Evolutionary conservation across 305 asterid species (phyloP).

Genomic region (Ilex paraguariensis): DNA sequence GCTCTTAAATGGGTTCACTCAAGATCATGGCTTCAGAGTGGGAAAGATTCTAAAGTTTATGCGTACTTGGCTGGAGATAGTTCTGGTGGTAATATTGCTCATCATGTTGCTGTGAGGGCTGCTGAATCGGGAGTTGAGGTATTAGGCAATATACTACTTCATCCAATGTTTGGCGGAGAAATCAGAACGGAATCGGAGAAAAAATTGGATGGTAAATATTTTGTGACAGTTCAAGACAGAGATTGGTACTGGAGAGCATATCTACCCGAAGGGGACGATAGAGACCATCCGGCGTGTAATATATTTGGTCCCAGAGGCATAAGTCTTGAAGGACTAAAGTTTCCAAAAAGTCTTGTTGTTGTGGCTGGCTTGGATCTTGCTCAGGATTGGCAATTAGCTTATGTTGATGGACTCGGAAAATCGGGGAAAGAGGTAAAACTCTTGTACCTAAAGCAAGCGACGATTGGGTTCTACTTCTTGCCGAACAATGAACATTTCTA

Average conservation of each 20-base stretch:
- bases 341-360: slow-evolving; percentile 61
- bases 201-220: slow-evolving; percentile 66
- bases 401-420: slow-evolving; percentile 55
- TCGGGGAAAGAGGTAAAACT: slow-evolving; percentile 51
- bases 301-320: slow-evolving; percentile 66
- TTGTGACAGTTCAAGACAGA: slow-evolving; percentile 68
- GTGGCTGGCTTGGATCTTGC: slow-evolving; percentile 83
- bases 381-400: slow-evolving; percentile 86
- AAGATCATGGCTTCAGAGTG: slow-evolving; percentile 61
- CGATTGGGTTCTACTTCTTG: slow-evolving; percentile 88
- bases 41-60: slow-evolving; percentile 43
- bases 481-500: slow-evolving; percentile 81
- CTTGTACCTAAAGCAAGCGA: slow-evolving; percentile 62
- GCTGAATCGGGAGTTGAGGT: slow-evolving; percentile 60
- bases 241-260: slow-evolving; percentile 97
- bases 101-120: slow-evolving; percentile 69
- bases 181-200: slow-evolving; percentile 65
- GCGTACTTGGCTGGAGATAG: slow-evolving; percentile 72
- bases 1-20: slow-evolving; percentile 79
- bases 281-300: slow-evolving; percentile 90
- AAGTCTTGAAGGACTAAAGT: slow-evolving; percentile 30
- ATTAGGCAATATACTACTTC: slow-evolving; percentile 68
- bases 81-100: slow-evolving; percentile 83
- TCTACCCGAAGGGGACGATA: slow-evolving; percentile 74
- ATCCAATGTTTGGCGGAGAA: slow-evolving; percentile 77